A percentile compares a stretch with the other conserved stretches of the same genome.
Conservation (phyloP, 305 asterid genomes). For the Fraxinus floribunda region DNA sequence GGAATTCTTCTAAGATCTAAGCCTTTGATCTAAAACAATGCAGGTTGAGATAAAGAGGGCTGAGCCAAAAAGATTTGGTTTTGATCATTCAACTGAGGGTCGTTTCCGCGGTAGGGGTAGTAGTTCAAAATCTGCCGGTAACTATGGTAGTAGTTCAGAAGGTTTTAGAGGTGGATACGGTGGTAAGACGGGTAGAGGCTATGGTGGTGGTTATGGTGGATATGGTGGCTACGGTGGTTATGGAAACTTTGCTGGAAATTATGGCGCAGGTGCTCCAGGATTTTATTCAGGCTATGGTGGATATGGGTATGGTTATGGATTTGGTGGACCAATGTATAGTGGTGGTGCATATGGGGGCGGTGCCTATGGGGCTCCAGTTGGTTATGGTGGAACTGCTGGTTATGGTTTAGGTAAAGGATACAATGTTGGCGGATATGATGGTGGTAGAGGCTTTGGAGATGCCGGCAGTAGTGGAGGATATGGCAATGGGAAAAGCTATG, state of each 20-base stretch:
- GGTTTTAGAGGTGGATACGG: constrained; percentile 68
- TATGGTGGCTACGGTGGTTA: constrained; percentile 43
- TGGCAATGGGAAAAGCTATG: constrained; percentile 38
- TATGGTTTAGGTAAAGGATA: constrained; percentile 38
- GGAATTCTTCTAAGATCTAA: constrained; percentile 4
- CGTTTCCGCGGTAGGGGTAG: constrained; percentile 60
- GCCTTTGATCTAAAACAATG: constrained; percentile 12
- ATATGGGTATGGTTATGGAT: constrained; percentile 82
- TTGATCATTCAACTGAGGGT: constrained; percentile 48
- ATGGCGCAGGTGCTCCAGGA: constrained; percentile 57
- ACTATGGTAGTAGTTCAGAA: constrained; percentile 47
- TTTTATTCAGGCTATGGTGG: constrained; percentile 78
- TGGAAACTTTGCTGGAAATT: constrained; percentile 61
- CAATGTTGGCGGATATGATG: constrained; percentile 30
- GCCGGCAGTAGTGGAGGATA: constrained; percentile 34
- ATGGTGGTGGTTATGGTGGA: constrained; percentile 66
- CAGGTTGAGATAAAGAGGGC: constrained; percentile 96
- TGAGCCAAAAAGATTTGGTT: constrained; percentile 78
- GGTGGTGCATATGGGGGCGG: constrained; percentile 76
- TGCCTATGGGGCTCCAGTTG: constrained; percentile 51
- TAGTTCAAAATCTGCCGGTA: constrained; percentile 54
- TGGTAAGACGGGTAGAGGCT: constrained; percentile 71
- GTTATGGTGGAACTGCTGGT: constrained; percentile 56
- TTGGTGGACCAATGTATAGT: constrained; percentile 80
- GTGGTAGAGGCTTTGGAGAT: constrained; percentile 32